Evolutionary conservation across 176 grass and related monocot species (phyloP), one percentile per base, ranked within the genome.

Genomic region (Juncus inflexus): DNA sequence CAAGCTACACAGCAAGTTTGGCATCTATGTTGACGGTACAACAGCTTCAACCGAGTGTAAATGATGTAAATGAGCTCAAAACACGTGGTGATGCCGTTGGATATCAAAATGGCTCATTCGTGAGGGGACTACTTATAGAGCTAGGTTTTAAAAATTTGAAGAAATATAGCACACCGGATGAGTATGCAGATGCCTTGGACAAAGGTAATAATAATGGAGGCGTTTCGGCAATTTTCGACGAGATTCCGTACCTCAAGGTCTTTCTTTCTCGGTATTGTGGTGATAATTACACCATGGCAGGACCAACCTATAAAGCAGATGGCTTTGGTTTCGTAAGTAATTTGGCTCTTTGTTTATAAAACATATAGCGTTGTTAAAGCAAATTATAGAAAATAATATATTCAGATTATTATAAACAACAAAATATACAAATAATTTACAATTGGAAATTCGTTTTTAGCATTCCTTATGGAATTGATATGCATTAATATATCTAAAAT

Each of bases 241-340:
- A 92, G 41, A 76, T 82, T 35, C 81, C 84, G 4, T 92, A 79
- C 54, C 67, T 92, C 57, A 77, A 72, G 51, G 37, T 77, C 54
- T 81, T 87, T 61, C 62, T 87, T 35, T 78, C 70, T 0, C 16
- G 68, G 14, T 59, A 76, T 55, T 35, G 64, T 72, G 77, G 70
- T 35, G 50, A 28, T 2, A 65, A 84, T 6, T 82, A 84, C 37
- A 60, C 28, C 61, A 84, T 92, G 63, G 58, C 82, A 19, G 68
- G 72, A 2, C 72, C 67, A 3, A 66, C 79, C 14, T 89, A 81
- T 71, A 92, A 42, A 67, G 84, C 78, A 0, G 74, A 63, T 16
- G 89, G 89, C 37, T 77, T 94, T 64, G 84, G 84, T 2, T 94
- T 92, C 73, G 89, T 94, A 87, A 87, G 89, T 12, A 51, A 3